A percentile compares a stretch with the other conserved stretches of the same genome.
Conservation (phyloP, 2,329 filamentous ascomycete genomes). For the Beauveria asiatica region DNA sequence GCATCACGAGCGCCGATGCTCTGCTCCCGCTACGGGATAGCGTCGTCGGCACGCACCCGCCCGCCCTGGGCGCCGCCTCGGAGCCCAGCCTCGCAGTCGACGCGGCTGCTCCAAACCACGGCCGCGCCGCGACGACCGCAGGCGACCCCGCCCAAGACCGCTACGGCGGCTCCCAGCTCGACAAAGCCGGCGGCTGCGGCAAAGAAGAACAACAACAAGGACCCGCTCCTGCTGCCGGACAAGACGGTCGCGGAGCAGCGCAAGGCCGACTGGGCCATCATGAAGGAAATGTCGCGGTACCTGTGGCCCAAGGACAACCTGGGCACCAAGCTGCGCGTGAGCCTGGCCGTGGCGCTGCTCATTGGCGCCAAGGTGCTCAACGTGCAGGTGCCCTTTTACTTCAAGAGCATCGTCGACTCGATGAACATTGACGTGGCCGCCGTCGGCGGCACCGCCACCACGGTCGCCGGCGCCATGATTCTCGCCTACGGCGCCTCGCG, state of each 20-base stretch:
- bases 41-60: constrained; percentile 17
- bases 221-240: constrained; percentile 26
- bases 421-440: constrained; percentile 94
- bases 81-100: constrained; percentile 19
- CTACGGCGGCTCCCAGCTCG: constrained; percentile 13
- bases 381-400: constrained; percentile 97
- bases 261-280: constrained; percentile 96
- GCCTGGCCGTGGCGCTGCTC: constrained; percentile 73
- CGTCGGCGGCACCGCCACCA: constrained; percentile 78
- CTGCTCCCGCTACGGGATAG: constrained; percentile 23
- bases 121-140: constrained; percentile 22
- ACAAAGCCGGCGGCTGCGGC: constrained; percentile 9
- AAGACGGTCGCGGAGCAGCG: constrained; percentile 75
- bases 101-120: constrained; percentile 27
- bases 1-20: constrained; percentile 24
- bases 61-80: constrained; percentile 22
- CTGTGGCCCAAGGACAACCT: constrained; percentile 83
- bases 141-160: constrained; percentile 13
- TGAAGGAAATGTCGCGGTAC: constrained; percentile 95
- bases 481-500: constrained; percentile 84
- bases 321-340: constrained; percentile 71
- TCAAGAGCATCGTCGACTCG: constrained; percentile 93
- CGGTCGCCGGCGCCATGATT: constrained; percentile 86
- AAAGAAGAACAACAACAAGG: constrained; percentile 15
- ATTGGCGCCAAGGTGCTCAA: constrained; percentile 91